Conservation (phyloP, 164 flowering plant species). For the Litsea cubeba region DNA sequence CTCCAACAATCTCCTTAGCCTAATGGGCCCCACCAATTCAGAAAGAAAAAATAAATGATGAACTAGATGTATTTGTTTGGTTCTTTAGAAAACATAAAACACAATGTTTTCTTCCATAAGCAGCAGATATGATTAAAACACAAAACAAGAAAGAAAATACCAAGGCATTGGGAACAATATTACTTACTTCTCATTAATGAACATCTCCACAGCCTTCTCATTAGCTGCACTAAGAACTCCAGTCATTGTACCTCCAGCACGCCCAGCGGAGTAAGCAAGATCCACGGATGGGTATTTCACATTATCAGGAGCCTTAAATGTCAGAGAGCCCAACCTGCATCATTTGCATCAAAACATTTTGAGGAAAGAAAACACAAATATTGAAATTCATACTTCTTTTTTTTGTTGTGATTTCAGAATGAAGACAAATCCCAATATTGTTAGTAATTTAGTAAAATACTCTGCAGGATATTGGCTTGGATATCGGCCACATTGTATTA, state of each 20-base stretch:
- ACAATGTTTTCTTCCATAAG: too few relatives aligned
- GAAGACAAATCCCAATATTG: too few relatives aligned
- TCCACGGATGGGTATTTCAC: constrained; percentile 97
- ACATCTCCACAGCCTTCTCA: constrained; percentile 97
- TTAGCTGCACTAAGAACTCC: constrained; percentile 99
- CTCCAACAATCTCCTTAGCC: neutral
- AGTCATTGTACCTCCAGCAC: constrained; percentile 99
- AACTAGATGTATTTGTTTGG: neutral
- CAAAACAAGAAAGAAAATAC: neutral
- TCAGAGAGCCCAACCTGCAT: constrained; percentile 81
- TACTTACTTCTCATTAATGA: constrained; percentile 81
- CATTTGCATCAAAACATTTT: constrained; percentile 2
- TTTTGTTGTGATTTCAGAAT: too few relatives aligned
- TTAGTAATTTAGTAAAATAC: too few relatives aligned
- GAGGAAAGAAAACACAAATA: neutral
- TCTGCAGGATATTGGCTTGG: too few relatives aligned
- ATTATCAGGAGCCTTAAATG: constrained; percentile 90
- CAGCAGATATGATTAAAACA: too few relatives aligned
- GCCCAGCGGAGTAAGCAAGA: constrained; percentile 96
- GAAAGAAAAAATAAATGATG: too few relatives aligned
- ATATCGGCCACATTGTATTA: too few relatives aligned
- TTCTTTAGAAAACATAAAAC: too few relatives aligned
- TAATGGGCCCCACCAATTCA: neutral
- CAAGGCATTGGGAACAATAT: neutral
- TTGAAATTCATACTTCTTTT: neutral